phyloP scores from a whole-genome alignment of 495 filamentous ascomycete species.

The Daldinia decipiens region DNA sequence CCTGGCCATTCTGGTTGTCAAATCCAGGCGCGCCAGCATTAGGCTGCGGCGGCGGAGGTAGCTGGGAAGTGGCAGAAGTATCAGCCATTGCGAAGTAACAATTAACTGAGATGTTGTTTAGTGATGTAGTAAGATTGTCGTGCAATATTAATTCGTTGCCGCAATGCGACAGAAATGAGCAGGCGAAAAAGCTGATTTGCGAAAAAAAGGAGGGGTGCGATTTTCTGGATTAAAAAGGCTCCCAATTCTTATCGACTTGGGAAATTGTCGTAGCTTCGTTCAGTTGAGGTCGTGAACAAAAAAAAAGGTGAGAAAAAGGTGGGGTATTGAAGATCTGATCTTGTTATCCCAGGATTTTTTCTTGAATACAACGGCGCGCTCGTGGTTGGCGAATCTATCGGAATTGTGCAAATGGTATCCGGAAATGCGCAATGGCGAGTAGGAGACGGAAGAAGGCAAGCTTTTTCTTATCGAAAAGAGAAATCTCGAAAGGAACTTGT shows the following conservation, averaged over 20 bases:
- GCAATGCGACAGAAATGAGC: constrained; percentile 34
- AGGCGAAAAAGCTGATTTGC: constrained; percentile 24
- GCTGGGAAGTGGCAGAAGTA: constrained; percentile 65
- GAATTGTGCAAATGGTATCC: constrained; percentile 25
- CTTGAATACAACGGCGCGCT: constrained; percentile 34
- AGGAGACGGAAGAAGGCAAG: constrained; percentile 32
- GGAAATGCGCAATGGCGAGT: constrained; percentile 36
- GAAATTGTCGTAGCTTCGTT: constrained; percentile 38
- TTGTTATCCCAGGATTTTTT: constrained; percentile 18
- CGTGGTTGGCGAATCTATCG: constrained; percentile 41
- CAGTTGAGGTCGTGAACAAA: constrained; percentile 30
- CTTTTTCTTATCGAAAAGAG: constrained; percentile 1
- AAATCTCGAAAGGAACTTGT: constrained; percentile 10
- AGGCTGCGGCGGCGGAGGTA: constrained; percentile 72
- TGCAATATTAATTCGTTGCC: constrained; percentile 33
- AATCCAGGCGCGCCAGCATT: constrained; percentile 76
- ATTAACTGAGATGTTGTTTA: constrained; percentile 17
- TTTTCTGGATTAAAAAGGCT: constrained; percentile 28
- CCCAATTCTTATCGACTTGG: constrained; percentile 20
- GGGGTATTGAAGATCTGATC: constrained; percentile 36
- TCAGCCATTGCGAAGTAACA: constrained; percentile 70
- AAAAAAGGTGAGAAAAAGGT: constrained; percentile 17
- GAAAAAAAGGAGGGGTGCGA: constrained; percentile 27
- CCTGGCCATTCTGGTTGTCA: constrained; percentile 72
- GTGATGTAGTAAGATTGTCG: constrained; percentile 38